Percentiles rank a stretch among this genome's conserved stretches.
Conservation (phyloP, 345 rosid species). For the Corymbia maculata region DNA sequence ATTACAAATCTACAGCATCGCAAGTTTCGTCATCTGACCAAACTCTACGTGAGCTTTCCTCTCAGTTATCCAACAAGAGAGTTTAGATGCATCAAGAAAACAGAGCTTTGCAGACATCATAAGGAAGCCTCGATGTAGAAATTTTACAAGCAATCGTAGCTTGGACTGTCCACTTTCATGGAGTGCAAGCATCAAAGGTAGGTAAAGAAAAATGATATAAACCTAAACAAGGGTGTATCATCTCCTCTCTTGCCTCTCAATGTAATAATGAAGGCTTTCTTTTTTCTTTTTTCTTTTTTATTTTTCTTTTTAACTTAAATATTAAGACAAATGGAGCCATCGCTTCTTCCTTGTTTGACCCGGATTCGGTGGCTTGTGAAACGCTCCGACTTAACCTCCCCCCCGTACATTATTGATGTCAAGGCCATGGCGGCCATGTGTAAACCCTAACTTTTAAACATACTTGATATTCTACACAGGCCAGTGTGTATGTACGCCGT, state of each 20-base stretch:
- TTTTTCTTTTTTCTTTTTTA: neutral
- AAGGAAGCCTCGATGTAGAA: neutral
- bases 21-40: neutral
- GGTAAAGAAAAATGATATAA: neutral
- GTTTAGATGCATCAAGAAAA: neutral
- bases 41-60: neutral
- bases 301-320: neutral
- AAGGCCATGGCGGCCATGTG: neutral
- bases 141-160: neutral
- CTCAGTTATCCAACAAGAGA: neutral
- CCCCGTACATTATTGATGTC: neutral
- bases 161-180: neutral
- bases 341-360: constrained; percentile 13
- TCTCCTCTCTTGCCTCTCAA: neutral
- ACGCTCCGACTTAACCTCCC: neutral
- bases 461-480: neutral
- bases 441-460: neutral
- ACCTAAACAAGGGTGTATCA: neutral
- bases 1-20: neutral
- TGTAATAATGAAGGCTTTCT: neutral
- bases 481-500: neutral
- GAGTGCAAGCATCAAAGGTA: neutral
- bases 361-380: constrained; percentile 9
- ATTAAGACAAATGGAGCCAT: neutral
- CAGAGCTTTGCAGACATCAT: neutral